These are phyloP conservation scores for Cytospora schulzeri DNA, from an alignment of 2,329 filamentous ascomycete genomes.

Conservation along the genomic window DNA sequence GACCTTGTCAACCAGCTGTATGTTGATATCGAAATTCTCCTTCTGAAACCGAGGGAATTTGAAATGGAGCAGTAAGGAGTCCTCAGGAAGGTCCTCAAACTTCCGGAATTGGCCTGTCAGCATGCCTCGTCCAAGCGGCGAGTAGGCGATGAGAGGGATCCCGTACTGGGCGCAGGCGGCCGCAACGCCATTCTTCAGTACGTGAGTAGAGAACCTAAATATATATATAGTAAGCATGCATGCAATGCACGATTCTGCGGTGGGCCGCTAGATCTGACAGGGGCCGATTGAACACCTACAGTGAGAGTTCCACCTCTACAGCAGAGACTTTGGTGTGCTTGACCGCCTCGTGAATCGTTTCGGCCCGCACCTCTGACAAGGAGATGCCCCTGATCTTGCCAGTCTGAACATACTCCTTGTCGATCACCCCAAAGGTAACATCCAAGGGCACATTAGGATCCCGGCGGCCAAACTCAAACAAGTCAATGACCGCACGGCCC, in stretches of 20 bases:
- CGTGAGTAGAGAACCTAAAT: conserved; percentile 45
- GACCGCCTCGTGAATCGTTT: conserved; percentile 51
- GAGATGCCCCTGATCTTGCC: conserved; percentile 54
- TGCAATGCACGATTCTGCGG: no score
- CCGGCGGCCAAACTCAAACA: conserved; percentile 60
- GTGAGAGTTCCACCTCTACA: conserved; percentile 56
- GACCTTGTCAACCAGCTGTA: conserved; percentile 51
- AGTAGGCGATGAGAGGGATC: conserved; percentile 57
- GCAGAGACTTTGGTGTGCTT: conserved; percentile 46
- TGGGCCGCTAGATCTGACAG: no score
- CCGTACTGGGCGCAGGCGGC: conserved; percentile 50
- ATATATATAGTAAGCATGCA: no score
- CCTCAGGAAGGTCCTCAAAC: conserved; percentile 46
- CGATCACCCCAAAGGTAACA: conserved; percentile 44
- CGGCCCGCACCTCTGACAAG: conserved; percentile 51
- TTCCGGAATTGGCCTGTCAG: conserved; percentile 33
- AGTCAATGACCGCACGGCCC: conserved; percentile 59
- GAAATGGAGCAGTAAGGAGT: not conserved
- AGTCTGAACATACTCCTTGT: conserved; percentile 51
- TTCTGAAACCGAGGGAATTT: conserved; percentile 51
- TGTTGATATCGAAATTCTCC: conserved; percentile 55
- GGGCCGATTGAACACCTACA: no score
- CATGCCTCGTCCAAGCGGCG: conserved; percentile 47
- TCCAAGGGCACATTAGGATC: conserved; percentile 53
- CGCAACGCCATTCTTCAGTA: conserved; percentile 53